Base-by-base conservation (phyloP, 2,329 filamentous ascomycete species). In the Venturia nashicola region DNA sequence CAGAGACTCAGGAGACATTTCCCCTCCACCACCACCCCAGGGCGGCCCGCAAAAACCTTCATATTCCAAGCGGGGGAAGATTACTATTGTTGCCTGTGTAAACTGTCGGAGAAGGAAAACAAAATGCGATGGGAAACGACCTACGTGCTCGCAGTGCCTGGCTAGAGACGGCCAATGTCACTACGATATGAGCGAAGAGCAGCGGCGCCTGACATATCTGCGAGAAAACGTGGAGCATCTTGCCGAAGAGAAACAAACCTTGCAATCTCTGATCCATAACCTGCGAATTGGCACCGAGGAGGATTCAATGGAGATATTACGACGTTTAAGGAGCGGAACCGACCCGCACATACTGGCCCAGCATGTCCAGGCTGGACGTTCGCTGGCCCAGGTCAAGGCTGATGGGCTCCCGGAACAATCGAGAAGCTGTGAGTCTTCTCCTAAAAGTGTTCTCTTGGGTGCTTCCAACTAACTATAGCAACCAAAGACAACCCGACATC, bases 151-250 rank as follows among this genome's bases (percentile, higher is more conserved):
- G 42, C 68, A 68, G 34, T 70, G 68, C 55, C 54, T 63, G 16
- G 63, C 64, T 34, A 59, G 68, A 59, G 66, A 68, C 27, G 66
- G 67, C 8, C 42, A 59, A 14, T 69, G 68, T 61, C 60, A 63
- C 34, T 69, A 70, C 62, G 68, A 70, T 62, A 70, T 70, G 68
- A 69, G 64, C 61, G 68, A 70, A 59, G 67, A 69, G 59, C 68
- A 70, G 36, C 57, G 62, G 16, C 65, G 68, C n/a, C 66, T 70
- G 32, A 70, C 68, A 12, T 69, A 64, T 61, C 63, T 70, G 18
- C 55, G 68, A 42, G 68, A 69, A 23, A 69, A 66, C 59, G 65
- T 69, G 27, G 68, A 70, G 62, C 65, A 66, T 23, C 66, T 70
- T 14, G 63, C 62, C 36, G 65, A 64, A 18, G 67, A 69, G 55